Base-by-base conservation (phyloP, 2,329 filamentous ascomycete species). In the Cordyceps militaris region DNA sequence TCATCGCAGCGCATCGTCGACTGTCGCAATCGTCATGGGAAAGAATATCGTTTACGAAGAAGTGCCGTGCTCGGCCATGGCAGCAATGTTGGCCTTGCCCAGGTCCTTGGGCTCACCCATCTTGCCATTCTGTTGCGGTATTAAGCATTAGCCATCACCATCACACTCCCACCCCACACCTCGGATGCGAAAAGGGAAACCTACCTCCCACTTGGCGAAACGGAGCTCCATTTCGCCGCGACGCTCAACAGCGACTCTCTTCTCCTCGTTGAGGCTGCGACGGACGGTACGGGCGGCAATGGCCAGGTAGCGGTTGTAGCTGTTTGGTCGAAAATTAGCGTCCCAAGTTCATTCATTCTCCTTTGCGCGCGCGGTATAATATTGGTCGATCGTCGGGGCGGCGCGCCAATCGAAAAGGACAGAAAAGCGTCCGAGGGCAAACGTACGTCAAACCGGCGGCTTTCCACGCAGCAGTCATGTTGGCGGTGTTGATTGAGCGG, bases 231-330 rank as follows among this genome's bases (percentile, higher is more conserved):
- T 87, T 76, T 91, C 85, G 71, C 91, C 92, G 73, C 94, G 86
- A 73, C 90, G 87, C 84, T 97, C 94, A 64, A 92, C 91, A 66
- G 74, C 74, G 66, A 97, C 76, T 79, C 94, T 86, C 81, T 91
- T 88, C 59, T 94, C 90, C 72, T 99, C 94, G 84, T 97, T 97
- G 75, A 99, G 83, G 74, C 91, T 96, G 75, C 91, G 89, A 80
- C 95, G 94, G 75, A 99, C 89, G 72, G 90, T 89, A 77, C 92
- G 91, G 77, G 92, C 86, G 71, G 94, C 91, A 79, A 99, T 85
- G 72, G 92, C 86, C 74, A 99, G 87, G 87, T 97, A 97, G 81
- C 92, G 94, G 88, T 99, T 99, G 90, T 99, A 99, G 80, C 94
- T 99, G 75, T 73, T 62, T 55, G 28, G 64, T 63, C 56, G 63